Conservation (phyloP, 2,329 filamentous ascomycete species). For the Cordyceps sp. region DNA sequence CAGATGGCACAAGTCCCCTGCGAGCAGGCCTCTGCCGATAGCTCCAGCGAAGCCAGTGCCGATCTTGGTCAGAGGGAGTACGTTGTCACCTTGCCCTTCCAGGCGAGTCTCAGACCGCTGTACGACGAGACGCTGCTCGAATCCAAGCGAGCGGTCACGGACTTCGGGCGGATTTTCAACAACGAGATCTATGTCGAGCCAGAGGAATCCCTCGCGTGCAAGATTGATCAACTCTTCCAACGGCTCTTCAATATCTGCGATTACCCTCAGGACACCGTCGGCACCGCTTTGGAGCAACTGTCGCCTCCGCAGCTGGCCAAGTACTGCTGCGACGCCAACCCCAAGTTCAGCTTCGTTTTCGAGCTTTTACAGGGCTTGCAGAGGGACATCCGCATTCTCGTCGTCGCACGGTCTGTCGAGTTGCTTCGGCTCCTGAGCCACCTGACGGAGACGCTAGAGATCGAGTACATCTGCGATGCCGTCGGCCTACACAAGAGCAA, state of each 20-base stretch:
- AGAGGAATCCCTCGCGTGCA: constrained; percentile 19
- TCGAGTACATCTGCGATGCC: constrained; percentile 17
- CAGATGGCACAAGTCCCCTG: constrained; percentile 10
- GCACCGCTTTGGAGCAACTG: constrained; percentile 21
- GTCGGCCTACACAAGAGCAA: constrained; percentile 9
- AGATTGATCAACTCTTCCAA: constrained; percentile 33
- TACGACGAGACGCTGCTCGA: constrained; percentile 33
- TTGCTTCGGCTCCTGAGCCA: constrained; percentile 34
- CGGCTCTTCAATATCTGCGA: constrained; percentile 38
- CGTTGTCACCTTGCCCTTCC: constrained; percentile 39
- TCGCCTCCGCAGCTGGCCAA: constrained; percentile 27
- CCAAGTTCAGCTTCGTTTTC: constrained; percentile 42
- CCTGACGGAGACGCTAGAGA: constrained; percentile 23
- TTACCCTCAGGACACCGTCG: constrained; percentile 33
- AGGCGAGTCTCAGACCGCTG: constrained; percentile 30
- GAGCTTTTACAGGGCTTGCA: constrained; percentile 32
- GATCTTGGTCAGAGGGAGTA: constrained; percentile 18
- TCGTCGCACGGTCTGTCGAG: constrained; percentile 32
- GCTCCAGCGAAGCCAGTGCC: background rate
- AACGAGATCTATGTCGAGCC: constrained; percentile 21
- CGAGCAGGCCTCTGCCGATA: constrained; percentile 7
- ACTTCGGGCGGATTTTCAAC: constrained; percentile 26
- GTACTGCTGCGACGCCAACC: constrained; percentile 37
- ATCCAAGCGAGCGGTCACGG: constrained; percentile 24
- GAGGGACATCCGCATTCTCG: constrained; percentile 29